These are phyloP conservation scores for Datisca glomerata DNA, from an alignment of 306 rosid genomes.

Conservation along the genomic window DNA sequence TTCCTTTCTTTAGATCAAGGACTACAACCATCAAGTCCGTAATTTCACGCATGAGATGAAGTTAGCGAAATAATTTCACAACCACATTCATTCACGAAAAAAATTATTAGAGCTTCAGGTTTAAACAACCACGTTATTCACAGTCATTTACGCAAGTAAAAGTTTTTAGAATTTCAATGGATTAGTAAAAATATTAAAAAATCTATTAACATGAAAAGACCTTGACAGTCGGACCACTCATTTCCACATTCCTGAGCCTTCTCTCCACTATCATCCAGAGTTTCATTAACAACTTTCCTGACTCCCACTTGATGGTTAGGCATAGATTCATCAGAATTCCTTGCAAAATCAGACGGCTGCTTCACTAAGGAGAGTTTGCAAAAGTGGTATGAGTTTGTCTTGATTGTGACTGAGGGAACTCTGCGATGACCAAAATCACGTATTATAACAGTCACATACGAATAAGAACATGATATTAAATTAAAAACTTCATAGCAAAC, in stretches of 20 bases:
- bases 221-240: conserved; percentile 26
- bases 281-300: conserved; percentile 14
- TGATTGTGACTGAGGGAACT: conserved; percentile 51
- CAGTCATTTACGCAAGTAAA: not conserved
- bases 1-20: too few species aligned
- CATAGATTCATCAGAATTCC: conserved; percentile 11
- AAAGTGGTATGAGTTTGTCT: conserved; percentile 75
- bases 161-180: not conserved
- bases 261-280: conserved; percentile 13
- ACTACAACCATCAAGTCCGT: too few species aligned
- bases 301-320: conserved; percentile 16
- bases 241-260: conserved; percentile 18
- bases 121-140: too few species aligned
- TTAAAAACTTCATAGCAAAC: too few species aligned
- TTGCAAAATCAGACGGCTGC: conserved; percentile 24
- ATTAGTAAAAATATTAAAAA: not conserved
- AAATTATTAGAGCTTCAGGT: too few species aligned
- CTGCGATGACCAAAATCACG: conserved; percentile 18
- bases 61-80: too few species aligned
- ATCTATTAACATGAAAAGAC: conserved; percentile 23
- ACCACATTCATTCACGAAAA: too few species aligned
- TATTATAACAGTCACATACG: not conserved
- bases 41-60: too few species aligned
- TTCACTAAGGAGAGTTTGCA: conserved; percentile 77
- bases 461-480: too few species aligned